Percentiles rank a stretch among this genome's conserved stretches.
Evolutionary conservation across 1,139 yeast species (phyloP).

Genomic region (Geotrichum histeridarum): DNA sequence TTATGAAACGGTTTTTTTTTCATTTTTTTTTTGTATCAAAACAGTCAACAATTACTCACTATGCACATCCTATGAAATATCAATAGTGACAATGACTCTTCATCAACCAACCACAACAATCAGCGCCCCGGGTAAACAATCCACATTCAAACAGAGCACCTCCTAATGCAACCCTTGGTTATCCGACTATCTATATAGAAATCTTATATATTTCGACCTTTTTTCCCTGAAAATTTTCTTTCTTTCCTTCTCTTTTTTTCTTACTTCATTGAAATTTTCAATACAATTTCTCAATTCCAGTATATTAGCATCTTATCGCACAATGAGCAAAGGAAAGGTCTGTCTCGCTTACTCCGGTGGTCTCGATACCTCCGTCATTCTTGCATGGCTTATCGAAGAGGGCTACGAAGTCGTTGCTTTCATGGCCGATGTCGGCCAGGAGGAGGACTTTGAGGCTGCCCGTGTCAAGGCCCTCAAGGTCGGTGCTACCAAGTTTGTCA

Average conservation of each 20-base stretch:
- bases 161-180: too few relatives aligned
- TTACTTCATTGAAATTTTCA: not conserved
- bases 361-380: slow-evolving; percentile 92
- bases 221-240: not conserved
- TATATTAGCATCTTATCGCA: not conserved
- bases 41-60: too few relatives aligned
- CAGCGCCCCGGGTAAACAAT: too few relatives aligned
- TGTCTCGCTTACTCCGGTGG: slow-evolving; percentile 99
- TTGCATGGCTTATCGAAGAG: slow-evolving; percentile 96
- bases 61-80: too few relatives aligned
- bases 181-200: too few relatives aligned
- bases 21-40: too few relatives aligned
- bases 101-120: too few relatives aligned
- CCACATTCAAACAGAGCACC: too few relatives aligned
- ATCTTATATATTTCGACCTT: not conserved
- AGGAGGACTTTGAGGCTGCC: slow-evolving; percentile 97
- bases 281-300: not conserved
- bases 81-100: too few relatives aligned
- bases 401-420: slow-evolving; percentile 98
- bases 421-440: slow-evolving; percentile 97
- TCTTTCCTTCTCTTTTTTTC: not conserved
- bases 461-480: slow-evolving; percentile 92
- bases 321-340: slow-evolving; percentile 94
- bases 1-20: too few relatives aligned
- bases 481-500: slow-evolving; percentile 93